Evolutionary conservation across 2,329 filamentous ascomycete species (phyloP), one percentile per base, ranked within the genome.

Genomic region (Botrytis fabae): DNA sequence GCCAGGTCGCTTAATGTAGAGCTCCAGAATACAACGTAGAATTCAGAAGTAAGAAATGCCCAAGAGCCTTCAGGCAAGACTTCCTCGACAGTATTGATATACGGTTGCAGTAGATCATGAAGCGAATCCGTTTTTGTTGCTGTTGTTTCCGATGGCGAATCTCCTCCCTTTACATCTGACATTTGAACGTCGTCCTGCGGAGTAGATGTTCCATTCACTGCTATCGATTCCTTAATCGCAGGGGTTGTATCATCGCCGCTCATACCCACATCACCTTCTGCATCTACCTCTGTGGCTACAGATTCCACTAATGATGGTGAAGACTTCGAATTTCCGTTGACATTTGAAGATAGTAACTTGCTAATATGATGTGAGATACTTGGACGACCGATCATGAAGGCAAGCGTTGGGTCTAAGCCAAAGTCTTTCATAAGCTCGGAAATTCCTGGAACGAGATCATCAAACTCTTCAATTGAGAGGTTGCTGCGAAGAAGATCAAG

Each of bases 21-120:
- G 69, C 95, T 91, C 96, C 96, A 99, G 83, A 99, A 99, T 0
- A 92, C 93, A 61, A 93, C 89, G 79, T 94, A 98, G 81, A 98
- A 95, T 44, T 93, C 90, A 0, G 94, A 86, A 61, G 90, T 94
- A 69, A 98, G 87, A 68, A 88, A 89, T 18, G 88, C 85, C 86
- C 91, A 94, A 8, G 90, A 87, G 12, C 89, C 86, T 2, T 87
- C 82, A 0, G 92, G 88, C 18, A 93, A 81, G 0, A 88, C 84
- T 9, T 85, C 83, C 74, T 88, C 87, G 28, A 97, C 87, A 44
- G 90, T 86, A 14, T 92, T 88, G 73, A 95, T 91, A 28, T 98
- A 84, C 8, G 91, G 90, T 75, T 92, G 90, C 66, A 98, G 86
- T 2, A 93, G 88, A 38, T 92, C 90, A 76, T 93, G 88, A 79